A percentile compares a stretch with the other conserved stretches of the same genome.
Conservation (phyloP, 768 basidiomycete genomes). For the Boletus eberwhitei region DNA sequence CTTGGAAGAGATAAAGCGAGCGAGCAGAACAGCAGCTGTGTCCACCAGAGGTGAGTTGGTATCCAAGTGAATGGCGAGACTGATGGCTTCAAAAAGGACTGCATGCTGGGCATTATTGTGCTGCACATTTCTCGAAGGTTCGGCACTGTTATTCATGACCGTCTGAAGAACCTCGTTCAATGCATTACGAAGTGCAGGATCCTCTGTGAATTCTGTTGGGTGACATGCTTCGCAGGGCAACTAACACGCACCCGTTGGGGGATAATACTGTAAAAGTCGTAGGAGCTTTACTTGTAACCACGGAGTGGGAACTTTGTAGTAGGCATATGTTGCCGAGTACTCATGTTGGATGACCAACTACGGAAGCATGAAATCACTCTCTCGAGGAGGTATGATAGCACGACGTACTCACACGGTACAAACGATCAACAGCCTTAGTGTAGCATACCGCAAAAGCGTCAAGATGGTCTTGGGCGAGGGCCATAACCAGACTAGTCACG, state of each 20-base stretch:
- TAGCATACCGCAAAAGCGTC: constrained; percentile 91
- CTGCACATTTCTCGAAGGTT: constrained; percentile 91
- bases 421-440: constrained; percentile 88
- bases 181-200: constrained; percentile 71
- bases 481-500: constrained; percentile 89
- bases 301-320: constrained; percentile 96
- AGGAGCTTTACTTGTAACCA: constrained; percentile 98
- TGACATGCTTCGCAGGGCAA: neutral
- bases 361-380: constrained; percentile 5
- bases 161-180: constrained; percentile 83
- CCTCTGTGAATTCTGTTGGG: constrained; percentile 51
- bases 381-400: neutral
- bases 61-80: constrained; percentile 94
- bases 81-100: constrained; percentile 96
- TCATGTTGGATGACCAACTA: constrained; percentile 92
- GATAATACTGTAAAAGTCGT: constrained; percentile 90
- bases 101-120: constrained; percentile 99
- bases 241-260: constrained; percentile 73
- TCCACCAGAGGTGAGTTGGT: constrained; percentile 84
- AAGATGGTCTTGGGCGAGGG: constrained; percentile 90
- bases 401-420: constrained; percentile 61
- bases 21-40: constrained; percentile 85
- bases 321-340: constrained; percentile 84
- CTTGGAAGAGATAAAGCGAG: constrained; percentile 94
- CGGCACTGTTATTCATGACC: constrained; percentile 87